phyloP scores from a whole-genome alignment of 2,329 filamentous ascomycete species.

The Fusarium sterilihyphosum region DNA sequence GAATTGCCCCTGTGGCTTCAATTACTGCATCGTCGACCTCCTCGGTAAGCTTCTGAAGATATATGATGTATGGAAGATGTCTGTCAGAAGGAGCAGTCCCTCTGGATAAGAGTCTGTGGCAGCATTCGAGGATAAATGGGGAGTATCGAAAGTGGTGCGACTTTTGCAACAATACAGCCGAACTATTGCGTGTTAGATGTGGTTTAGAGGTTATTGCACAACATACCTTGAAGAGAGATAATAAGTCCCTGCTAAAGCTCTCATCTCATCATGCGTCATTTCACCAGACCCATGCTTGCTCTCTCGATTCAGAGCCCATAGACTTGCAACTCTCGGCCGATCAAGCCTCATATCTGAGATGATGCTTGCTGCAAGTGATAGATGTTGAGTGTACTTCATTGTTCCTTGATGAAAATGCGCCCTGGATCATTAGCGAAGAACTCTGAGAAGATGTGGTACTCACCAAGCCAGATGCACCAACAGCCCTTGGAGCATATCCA shows the following conservation, averaged over 20 bases:
- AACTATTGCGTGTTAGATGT: neutral
- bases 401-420: slow-evolving; percentile 46
- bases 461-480: slow-evolving; percentile 48
- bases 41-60: slow-evolving; percentile 45
- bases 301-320: slow-evolving; percentile 44
- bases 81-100: slow-evolving; percentile 38
- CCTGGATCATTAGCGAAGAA: slow-evolving; percentile 35
- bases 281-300: slow-evolving; percentile 21
- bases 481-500: slow-evolving; percentile 47
- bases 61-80: slow-evolving; percentile 45
- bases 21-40: slow-evolving; percentile 43
- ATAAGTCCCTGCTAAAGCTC: slow-evolving; percentile 46
- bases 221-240: slow-evolving; percentile 47
- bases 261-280: slow-evolving; percentile 43
- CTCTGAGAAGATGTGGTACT: neutral
- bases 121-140: slow-evolving; percentile 43
- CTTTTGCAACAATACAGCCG: slow-evolving; percentile 46
- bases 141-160: slow-evolving; percentile 43
- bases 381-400: slow-evolving; percentile 44
- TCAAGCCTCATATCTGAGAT: slow-evolving; percentile 47
- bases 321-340: slow-evolving; percentile 38
- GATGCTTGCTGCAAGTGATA: slow-evolving; percentile 46
- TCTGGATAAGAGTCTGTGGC: slow-evolving; percentile 27
- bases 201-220: rapidly evolving
- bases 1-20: slow-evolving; percentile 8